A percentile compares a stretch with the other conserved stretches of the same genome.
These are phyloP conservation scores for Aspergillus niger DNA, from an alignment of 2,329 filamentous ascomycete species.

Conservation along the genomic window DNA sequence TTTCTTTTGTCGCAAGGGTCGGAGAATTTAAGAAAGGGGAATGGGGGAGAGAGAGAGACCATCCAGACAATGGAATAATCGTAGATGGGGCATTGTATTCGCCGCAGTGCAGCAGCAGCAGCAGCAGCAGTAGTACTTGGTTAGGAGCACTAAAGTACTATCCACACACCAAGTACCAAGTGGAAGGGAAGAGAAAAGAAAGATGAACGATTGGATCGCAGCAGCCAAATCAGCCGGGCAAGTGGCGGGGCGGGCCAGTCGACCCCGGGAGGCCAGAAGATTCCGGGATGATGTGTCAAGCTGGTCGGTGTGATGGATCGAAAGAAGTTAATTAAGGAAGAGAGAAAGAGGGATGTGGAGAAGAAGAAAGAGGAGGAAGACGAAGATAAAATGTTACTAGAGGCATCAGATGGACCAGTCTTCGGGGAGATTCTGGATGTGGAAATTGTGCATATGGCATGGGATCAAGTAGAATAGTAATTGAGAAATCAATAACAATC, in stretches of 20 bases:
- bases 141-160: background rate
- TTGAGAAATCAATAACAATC: no score
- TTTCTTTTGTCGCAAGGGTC: no score
- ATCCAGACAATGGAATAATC: no score
- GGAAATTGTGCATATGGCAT: no score
- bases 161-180: background rate
- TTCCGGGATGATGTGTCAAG: slow-evolving; percentile 9
- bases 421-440: background rate
- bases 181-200: background rate
- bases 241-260: slow-evolving; percentile 2
- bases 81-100: no score
- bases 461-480: no score
- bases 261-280: background rate
- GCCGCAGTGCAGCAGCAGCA: no score
- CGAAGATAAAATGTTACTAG: background rate
- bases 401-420: background rate
- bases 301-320: slow-evolving; percentile 10
- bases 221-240: background rate
- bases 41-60: no score
- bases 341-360: background rate
- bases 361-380: background rate
- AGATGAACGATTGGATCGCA: background rate
- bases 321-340: slow-evolving; percentile 1
- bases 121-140: background rate
- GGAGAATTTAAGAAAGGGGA: no score